Base-by-base conservation (phyloP, 495 filamentous ascomycete genomes). In the Trichoderma orchidacearum region DNA sequence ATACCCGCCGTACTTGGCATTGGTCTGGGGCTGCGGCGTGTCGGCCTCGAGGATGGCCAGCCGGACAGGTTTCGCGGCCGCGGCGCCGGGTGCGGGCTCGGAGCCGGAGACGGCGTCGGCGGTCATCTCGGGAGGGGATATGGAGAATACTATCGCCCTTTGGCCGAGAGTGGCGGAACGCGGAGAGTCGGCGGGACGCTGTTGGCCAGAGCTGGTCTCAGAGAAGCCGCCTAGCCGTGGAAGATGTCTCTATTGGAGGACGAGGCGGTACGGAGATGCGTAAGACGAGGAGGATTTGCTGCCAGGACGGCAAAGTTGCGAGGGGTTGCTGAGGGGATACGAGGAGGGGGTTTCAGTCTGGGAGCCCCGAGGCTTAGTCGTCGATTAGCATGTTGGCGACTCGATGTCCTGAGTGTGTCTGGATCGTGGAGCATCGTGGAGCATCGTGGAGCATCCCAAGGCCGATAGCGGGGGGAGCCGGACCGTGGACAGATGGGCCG, bases 21-120 rank as follows among this genome's bases (percentile, higher is more conserved):
- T 66, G 48, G 79, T 73, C 8, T 68, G 61, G 1, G 75, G 74
- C 15, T 82, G 66, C 1, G 87, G 86, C 5, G 78, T 85, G 70
- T 91, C 90, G 69, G 85, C 83, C 76, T 92, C 88, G 57, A 96
- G 81, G 59, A 95, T 75, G 34, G 89, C 89, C 61, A 95, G 86
- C 55, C 87, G 86, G 60, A 92, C 70, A 23, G 85, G 85, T 15
- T 60, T 53, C 30, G 56, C 30, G 17, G 60, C 27, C 30, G 27
- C 18, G 34, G 32, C 36, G 52, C 41, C 41, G 41, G 41, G 15
- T 48, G 41, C 41, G 41, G 41, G 41, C 41, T 23, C 41, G 21
- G 41, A 27, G 7, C 41, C 41, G 41, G 41, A 48, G 41, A 48
- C 27, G 41, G 41, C 21, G 13, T 48, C 41, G 41, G 41, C 41